A percentile compares a stretch with the other conserved stretches of the same genome.
Evolutionary conservation across 2,329 filamentous ascomycete species (phyloP).

Genomic region (Thelonectria rubi): DNA sequence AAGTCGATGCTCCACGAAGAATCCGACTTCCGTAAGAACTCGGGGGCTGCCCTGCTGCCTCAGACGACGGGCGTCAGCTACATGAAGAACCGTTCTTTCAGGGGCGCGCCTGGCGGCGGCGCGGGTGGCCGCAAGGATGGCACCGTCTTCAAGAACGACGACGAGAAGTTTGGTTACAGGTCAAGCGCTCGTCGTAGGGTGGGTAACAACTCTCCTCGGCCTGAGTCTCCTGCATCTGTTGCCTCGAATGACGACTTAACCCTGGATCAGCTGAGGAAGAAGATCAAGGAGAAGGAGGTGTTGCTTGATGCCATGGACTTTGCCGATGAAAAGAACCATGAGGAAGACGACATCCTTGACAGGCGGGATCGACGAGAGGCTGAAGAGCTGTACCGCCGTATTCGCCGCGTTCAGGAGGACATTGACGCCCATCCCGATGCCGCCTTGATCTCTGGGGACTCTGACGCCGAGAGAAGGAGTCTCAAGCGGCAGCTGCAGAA

Average conservation of each 20-base stretch:
- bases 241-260: slow-evolving; percentile 81
- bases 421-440: slow-evolving; percentile 88
- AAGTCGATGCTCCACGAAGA: slow-evolving; percentile 90
- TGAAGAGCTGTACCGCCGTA: slow-evolving; percentile 92
- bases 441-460: slow-evolving; percentile 76
- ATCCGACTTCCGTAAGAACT: slow-evolving; percentile 87
- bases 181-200: slow-evolving; percentile 91
- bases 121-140: slow-evolving; percentile 83
- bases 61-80: slow-evolving; percentile 99
- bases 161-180: slow-evolving; percentile 89
- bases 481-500: slow-evolving; percentile 90
- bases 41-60: slow-evolving; percentile 88
- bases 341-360: slow-evolving; percentile 93
- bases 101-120: slow-evolving; percentile 66
- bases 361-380: slow-evolving; percentile 89
- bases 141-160: slow-evolving; percentile 96
- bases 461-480: slow-evolving; percentile 85
- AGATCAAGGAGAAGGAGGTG: slow-evolving; percentile 92
- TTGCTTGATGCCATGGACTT: slow-evolving; percentile 96
- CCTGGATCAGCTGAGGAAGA: slow-evolving; percentile 89
- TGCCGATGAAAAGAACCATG: slow-evolving; percentile 85
- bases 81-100: slow-evolving; percentile 94
- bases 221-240: slow-evolving; percentile 75
- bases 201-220: slow-evolving; percentile 82
- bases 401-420: slow-evolving; percentile 91